phyloP scores from a whole-genome alignment of 805 yeast species.

The Candida maesae region DNA sequence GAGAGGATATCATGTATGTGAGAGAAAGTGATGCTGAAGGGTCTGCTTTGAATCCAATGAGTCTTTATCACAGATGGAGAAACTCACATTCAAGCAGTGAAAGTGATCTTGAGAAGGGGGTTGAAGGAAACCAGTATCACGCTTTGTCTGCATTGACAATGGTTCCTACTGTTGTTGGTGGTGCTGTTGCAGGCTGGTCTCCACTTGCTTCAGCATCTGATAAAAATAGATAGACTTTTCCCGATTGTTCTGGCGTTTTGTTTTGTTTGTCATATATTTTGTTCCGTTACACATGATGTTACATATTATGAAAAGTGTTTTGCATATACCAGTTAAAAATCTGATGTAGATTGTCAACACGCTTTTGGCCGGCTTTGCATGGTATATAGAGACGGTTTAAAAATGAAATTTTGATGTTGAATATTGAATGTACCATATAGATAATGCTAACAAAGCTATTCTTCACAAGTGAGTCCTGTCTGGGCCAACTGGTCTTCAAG shows the following conservation, averaged over 20 bases:
- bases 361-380: no score
- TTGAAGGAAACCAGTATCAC: constrained; percentile 14
- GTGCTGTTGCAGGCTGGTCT: constrained; percentile 55
- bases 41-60: constrained; percentile 23
- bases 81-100: constrained; percentile 5
- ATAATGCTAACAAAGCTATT: no score
- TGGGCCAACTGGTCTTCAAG: constrained; percentile 19
- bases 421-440: no score
- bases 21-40: constrained; percentile 22
- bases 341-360: no score
- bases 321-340: no score
- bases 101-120: constrained; percentile 12
- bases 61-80: constrained; percentile 28
- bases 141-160: constrained; percentile 42
- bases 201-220: constrained; percentile 12
- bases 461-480: constrained; percentile 18
- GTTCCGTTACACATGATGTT: background rate
- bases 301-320: no score
- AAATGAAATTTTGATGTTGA: background rate
- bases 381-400: no score
- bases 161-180: constrained; percentile 55
- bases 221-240: constrained; percentile 1
- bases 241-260: background rate
- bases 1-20: constrained; percentile 27
- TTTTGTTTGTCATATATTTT: background rate